These are phyloP conservation scores for Pythium phragmiticola DNA, from an alignment of 352 stramenopile genomes.

Conservation along the genomic window DNA sequence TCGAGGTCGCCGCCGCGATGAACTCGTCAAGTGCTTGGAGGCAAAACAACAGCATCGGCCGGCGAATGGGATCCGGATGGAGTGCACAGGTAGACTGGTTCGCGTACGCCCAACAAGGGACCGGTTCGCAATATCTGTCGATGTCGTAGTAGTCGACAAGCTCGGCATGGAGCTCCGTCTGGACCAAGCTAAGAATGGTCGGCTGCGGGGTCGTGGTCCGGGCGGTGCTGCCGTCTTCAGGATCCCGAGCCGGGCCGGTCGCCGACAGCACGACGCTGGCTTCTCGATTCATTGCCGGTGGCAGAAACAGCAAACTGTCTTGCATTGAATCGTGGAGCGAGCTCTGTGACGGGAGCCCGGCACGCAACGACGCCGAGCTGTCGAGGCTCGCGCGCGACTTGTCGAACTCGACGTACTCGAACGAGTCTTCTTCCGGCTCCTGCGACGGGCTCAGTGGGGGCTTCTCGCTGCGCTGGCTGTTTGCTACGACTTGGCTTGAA, in stretches of 20 bases:
- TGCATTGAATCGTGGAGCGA: slow-evolving; percentile 53
- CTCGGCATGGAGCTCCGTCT: slow-evolving; percentile 20
- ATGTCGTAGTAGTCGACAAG: slow-evolving; percentile 69
- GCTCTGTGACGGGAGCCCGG: slow-evolving; percentile 30
- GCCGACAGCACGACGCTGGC: slow-evolving; percentile 13
- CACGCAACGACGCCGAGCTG: slow-evolving; percentile 16
- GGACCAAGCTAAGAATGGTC: slow-evolving; percentile 8
- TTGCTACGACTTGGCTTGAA: background rate
- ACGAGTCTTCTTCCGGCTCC: slow-evolving; percentile 35
- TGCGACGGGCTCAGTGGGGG: background rate
- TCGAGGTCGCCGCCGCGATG: slow-evolving; percentile 31
- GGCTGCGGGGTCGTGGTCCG: background rate
- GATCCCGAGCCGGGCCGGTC: slow-evolving; percentile 7
- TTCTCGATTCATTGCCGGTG: slow-evolving; percentile 25
- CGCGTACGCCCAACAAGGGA: slow-evolving; percentile 56
- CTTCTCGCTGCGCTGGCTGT: background rate
- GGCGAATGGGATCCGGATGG: slow-evolving; percentile 33
- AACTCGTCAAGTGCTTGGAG: slow-evolving; percentile 76
- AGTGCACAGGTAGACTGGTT: slow-evolving; percentile 42
- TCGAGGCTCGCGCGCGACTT: slow-evolving; percentile 25
- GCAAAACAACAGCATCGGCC: slow-evolving; percentile 74
- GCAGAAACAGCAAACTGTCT: slow-evolving; percentile 57
- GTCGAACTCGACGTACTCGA: slow-evolving; percentile 49
- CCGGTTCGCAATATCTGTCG: slow-evolving; percentile 61
- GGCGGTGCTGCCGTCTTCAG: background rate